Conservation (phyloP, 805 yeast genomes). For the Hanseniaspora clermontiae region DNA sequence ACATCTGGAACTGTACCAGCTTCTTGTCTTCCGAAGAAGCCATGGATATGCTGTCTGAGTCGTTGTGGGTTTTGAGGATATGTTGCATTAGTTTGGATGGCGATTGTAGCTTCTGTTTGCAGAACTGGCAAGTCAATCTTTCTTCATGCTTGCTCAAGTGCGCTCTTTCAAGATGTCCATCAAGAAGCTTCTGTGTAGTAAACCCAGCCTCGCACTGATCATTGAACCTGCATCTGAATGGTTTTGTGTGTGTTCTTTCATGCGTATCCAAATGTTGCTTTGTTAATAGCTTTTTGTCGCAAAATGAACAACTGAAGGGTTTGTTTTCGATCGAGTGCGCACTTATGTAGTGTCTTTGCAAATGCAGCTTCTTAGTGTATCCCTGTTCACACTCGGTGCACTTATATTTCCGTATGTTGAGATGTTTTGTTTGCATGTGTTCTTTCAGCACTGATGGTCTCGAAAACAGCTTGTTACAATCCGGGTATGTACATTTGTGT, state of each 20-base stretch:
- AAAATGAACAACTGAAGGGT: conserved; percentile 59
- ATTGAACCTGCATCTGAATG: conserved; percentile 39
- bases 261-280: conserved; percentile 74
- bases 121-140: conserved; percentile 43
- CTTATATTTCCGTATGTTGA: conserved; percentile 61
- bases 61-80: conserved; percentile 51
- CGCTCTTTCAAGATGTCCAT: conserved; percentile 65
- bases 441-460: conserved; percentile 75
- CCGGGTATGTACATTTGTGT: conserved; percentile 49
- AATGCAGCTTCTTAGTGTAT: conserved; percentile 68
- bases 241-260: conserved; percentile 62
- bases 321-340: conserved; percentile 42
- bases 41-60: conserved; percentile 16
- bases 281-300: conserved; percentile 74
- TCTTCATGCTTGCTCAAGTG: conserved; percentile 49
- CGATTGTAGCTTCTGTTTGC: conserved; percentile 52
- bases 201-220: conserved; percentile 57
- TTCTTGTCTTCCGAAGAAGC: background rate
- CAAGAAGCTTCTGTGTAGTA: conserved; percentile 31
- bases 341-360: conserved; percentile 57
- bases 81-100: conserved; percentile 60
- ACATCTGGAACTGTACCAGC: conserved; percentile 6
- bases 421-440: conserved; percentile 59
- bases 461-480: conserved; percentile 64
- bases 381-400: conserved; percentile 55